Evolutionary conservation across 2,329 filamentous ascomycete species (phyloP).

Genomic region (Escovopsis sp.): DNA sequence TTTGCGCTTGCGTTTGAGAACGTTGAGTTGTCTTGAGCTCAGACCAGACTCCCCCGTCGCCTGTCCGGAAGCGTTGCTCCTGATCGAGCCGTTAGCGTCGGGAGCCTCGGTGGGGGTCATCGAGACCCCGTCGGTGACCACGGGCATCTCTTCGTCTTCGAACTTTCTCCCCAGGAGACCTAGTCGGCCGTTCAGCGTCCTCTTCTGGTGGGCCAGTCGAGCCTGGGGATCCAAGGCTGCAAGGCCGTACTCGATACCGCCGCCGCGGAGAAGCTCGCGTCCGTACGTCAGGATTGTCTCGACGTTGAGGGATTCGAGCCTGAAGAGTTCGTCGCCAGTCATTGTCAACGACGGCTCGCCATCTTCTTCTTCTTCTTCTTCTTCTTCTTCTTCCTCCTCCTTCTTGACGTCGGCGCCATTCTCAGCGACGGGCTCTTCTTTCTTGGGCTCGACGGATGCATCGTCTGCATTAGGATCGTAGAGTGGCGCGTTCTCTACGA

Average conservation of each 20-base stretch:
- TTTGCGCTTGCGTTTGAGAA: conserved; percentile 87
- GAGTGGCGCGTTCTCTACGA: conserved; percentile 71
- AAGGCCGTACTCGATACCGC: conserved; percentile 72
- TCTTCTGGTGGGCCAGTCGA: conserved; percentile 76
- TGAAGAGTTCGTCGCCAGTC: conserved; percentile 49
- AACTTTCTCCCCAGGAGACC: conserved; percentile 74
- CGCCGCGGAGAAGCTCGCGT: conserved; percentile 70
- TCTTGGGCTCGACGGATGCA: conserved; percentile 20
- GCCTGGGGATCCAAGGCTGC: conserved; percentile 68
- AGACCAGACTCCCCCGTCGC: conserved; percentile 52
- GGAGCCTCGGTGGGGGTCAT: conserved; percentile 29
- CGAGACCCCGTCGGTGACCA: conserved; percentile 35
- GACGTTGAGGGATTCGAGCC: conserved; percentile 62
- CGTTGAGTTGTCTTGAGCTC: conserved; percentile 88
- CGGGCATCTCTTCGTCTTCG: conserved; percentile 63
- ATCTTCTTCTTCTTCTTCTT: conserved; percentile 48
- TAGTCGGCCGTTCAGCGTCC: conserved; percentile 66
- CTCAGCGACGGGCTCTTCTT: conserved; percentile 20
- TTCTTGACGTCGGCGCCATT: conserved; percentile 36
- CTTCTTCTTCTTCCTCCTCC: conserved; percentile 56
- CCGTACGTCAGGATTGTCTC: conserved; percentile 68
- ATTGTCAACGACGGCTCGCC: conserved; percentile 29
- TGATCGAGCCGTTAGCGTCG: conserved; percentile 18
- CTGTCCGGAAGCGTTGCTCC: conserved; percentile 25
- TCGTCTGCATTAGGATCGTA: conserved; percentile 77